phyloP scores from a whole-genome alignment of 2,329 filamentous ascomycete genomes.

The Alternaria hordeiaustralica region DNA sequence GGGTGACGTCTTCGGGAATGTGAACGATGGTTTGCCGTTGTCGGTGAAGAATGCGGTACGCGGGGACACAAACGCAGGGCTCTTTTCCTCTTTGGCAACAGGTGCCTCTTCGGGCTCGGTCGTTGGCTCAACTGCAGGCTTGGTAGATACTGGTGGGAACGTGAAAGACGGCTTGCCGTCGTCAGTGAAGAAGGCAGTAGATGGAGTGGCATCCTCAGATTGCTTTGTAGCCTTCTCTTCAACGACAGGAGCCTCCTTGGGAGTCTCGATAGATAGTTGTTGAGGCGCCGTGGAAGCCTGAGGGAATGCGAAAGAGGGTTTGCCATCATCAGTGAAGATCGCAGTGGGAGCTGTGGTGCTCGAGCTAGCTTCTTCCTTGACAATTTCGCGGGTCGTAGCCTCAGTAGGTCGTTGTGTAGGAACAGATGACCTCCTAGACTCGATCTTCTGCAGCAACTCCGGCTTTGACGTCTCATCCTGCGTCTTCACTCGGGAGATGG shows the following conservation, averaged over 20 bases:
- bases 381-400: neutral
- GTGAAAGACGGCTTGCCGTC: slow-evolving; percentile 10
- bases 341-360: neutral
- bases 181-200: slow-evolving; percentile 6
- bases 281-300: neutral
- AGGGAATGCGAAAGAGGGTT: slow-evolving; percentile 3
- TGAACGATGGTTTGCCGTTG: slow-evolving; percentile 12
- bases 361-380: neutral
- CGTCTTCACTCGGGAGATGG: neutral
- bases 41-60: slow-evolving; percentile 17
- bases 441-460: slow-evolving; percentile 2
- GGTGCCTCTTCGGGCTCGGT: neutral
- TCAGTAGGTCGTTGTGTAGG: neutral
- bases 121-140: neutral
- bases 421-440: neutral
- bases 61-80: slow-evolving; percentile 5
- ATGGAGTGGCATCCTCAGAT: neutral
- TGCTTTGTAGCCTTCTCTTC: neutral
- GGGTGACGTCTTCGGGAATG: neutral
- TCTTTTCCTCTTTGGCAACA: neutral
- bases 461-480: slow-evolving; percentile 6
- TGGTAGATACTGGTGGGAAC: neutral
- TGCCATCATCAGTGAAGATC: slow-evolving; percentile 9
- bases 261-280: neutral
- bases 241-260: neutral